Conservation (phyloP, 1,284 basidiomycete species). For the Ustilago esculenta region DNA sequence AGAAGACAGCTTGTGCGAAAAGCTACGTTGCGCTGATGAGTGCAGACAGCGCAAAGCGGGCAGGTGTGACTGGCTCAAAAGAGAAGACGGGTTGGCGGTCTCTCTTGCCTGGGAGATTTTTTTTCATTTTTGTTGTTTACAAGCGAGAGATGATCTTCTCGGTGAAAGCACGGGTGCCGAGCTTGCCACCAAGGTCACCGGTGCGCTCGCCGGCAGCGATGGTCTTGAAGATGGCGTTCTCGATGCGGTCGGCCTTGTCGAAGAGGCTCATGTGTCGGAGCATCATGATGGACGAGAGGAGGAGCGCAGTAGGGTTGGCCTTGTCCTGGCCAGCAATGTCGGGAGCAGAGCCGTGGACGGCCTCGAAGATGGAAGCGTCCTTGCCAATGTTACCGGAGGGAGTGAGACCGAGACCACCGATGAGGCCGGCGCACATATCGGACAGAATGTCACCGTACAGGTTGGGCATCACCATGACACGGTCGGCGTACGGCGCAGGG, state of each 20-base stretch:
- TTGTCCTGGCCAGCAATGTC: constrained; percentile 77
- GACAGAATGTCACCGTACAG: constrained; percentile 96
- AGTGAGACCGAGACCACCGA: constrained; percentile 96
- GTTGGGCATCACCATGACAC: constrained; percentile 99
- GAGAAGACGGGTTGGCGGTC: neutral
- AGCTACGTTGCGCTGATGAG: neutral
- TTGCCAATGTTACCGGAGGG: constrained; percentile 97
- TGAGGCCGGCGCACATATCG: constrained; percentile 98
- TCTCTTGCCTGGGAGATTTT: neutral
- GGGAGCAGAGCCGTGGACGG: constrained; percentile 82
- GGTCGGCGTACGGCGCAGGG: constrained; percentile 90
- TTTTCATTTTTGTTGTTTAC: constrained; percentile 5
- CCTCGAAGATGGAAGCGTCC: constrained; percentile 99
- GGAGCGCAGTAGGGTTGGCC: constrained; percentile 96
- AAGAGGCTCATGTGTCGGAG: constrained; percentile 90
- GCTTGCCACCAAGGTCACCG: constrained; percentile 62
- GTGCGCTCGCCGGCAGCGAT: constrained; percentile 62
- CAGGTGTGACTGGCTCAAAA: neutral
- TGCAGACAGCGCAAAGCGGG: no score
- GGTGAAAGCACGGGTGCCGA: constrained; percentile 65
- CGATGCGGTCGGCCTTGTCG: constrained; percentile 87
- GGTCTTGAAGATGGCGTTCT: constrained; percentile 75
- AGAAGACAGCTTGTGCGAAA: neutral
- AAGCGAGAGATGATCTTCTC: constrained; percentile 57
- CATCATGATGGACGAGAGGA: constrained; percentile 93